Evolutionary conservation across 2,329 filamentous ascomycete genomes (phyloP).

Genomic region (Graphilbum sp.): DNA sequence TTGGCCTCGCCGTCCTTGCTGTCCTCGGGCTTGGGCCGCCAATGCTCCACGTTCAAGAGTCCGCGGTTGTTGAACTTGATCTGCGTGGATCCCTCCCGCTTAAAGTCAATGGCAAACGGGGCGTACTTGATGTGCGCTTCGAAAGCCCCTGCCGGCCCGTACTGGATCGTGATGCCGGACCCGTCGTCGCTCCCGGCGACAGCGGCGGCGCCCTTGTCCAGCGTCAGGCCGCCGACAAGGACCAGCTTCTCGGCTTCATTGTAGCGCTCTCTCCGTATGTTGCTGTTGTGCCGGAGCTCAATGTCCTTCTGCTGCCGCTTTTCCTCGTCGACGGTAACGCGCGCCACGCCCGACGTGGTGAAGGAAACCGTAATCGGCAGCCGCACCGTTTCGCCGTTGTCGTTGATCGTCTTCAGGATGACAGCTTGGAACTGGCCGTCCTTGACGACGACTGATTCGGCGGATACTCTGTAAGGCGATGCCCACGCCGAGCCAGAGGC

Average conservation of each 20-base stretch:
- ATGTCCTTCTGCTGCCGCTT: slow-evolving; percentile 79
- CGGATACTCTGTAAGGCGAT: slow-evolving; percentile 63
- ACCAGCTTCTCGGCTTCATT: slow-evolving; percentile 81
- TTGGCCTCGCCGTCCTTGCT: slow-evolving; percentile 26
- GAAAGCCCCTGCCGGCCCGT: slow-evolving; percentile 59
- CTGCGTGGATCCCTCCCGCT: slow-evolving; percentile 64
- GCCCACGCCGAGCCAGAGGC: slow-evolving; percentile 51
- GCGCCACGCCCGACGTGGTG: slow-evolving; percentile 73
- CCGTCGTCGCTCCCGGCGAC: slow-evolving; percentile 50
- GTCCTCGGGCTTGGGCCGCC: slow-evolving; percentile 68
- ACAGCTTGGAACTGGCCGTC: slow-evolving; percentile 65
- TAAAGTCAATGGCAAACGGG: slow-evolving; percentile 77
- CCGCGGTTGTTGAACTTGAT: slow-evolving; percentile 84
- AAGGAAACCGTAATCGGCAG: slow-evolving; percentile 79
- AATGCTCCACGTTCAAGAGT: slow-evolving; percentile 85
- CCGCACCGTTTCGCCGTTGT: slow-evolving; percentile 50
- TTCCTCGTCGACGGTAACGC: slow-evolving; percentile 84
- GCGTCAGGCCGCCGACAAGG: slow-evolving; percentile 62
- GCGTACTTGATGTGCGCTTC: slow-evolving; percentile 71
- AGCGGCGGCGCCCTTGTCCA: slow-evolving; percentile 59
- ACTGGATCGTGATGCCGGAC: slow-evolving; percentile 57
- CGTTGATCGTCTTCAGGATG: slow-evolving; percentile 63
- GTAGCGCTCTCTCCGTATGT: slow-evolving; percentile 78
- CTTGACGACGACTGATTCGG: slow-evolving; percentile 57
- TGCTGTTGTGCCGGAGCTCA: slow-evolving; percentile 69